Evolutionary conservation across 2,329 filamentous ascomycete genomes (phyloP).

Genomic region (Ophiostoma montium): DNA sequence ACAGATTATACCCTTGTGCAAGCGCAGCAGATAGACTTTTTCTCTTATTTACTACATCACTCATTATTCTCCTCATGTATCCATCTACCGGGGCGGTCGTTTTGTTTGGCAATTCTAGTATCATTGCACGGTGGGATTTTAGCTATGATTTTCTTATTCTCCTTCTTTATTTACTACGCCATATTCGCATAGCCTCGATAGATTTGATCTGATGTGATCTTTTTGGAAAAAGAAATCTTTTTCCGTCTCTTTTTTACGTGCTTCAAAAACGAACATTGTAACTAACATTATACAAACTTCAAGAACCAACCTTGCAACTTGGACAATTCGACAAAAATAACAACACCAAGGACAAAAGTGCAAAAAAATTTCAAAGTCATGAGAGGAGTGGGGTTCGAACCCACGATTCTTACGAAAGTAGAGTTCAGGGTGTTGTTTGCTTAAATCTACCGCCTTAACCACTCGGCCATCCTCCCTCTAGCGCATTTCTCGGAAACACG

Average conservation of each 20-base stretch:
- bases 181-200: background rate
- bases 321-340: background rate
- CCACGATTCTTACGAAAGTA: conserved; percentile 4
- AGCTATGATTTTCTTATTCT: background rate
- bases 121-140: too few relatives aligned
- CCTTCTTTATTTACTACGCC: background rate
- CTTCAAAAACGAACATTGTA: too few relatives aligned
- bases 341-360: background rate
- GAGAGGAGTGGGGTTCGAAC: conserved; percentile 4
- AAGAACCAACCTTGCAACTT: too few relatives aligned
- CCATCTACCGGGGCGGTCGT: background rate
- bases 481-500: background rate
- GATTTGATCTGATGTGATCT: background rate
- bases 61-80: background rate
- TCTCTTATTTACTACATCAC: background rate
- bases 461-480: conserved; percentile 3
- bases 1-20: background rate
- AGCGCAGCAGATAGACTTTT: background rate
- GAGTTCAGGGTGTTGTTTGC: background rate
- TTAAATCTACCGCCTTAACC: conserved; percentile 4
- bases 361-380: background rate
- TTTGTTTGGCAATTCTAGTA: conserved; percentile 2
- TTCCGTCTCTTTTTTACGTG: background rate
- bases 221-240: background rate
- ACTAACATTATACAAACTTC: too few relatives aligned